These are phyloP conservation scores for Aspergillus sp. DNA, from an alignment of 2,329 filamentous ascomycete genomes.

Conservation along the genomic window DNA sequence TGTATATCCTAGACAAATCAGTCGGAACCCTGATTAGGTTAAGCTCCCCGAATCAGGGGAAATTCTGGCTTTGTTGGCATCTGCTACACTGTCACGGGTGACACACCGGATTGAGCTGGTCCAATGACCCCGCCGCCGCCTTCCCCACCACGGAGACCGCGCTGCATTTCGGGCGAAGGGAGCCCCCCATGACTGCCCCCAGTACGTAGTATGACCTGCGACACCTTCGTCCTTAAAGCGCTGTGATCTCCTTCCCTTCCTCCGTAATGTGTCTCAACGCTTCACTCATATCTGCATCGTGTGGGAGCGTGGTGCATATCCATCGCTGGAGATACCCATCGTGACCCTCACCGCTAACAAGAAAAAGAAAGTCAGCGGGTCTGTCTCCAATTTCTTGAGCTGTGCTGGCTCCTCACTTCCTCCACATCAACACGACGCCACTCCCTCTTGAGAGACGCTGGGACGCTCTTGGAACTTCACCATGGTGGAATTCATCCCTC, in stretches of 20 bases:
- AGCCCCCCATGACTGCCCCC: background rate
- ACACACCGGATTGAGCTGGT: too few relatives aligned
- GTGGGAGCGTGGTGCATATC: background rate
- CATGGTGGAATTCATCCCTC: slow-evolving; percentile 54
- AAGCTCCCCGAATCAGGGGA: too few relatives aligned
- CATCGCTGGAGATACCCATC: background rate
- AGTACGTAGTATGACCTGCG: background rate
- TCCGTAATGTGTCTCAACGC: background rate
- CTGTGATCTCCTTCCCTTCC: background rate
- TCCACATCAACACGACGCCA: background rate
- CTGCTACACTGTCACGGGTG: too few relatives aligned
- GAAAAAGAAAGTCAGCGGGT: background rate
- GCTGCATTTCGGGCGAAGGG: slow-evolving; percentile 15
- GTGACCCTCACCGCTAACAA: background rate
- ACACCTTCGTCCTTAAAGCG: background rate
- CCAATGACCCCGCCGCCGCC: too few relatives aligned
- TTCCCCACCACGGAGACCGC: too few relatives aligned
- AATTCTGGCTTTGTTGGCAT: too few relatives aligned
- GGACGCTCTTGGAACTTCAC: slow-evolving; percentile 16
- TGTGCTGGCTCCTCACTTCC: background rate
- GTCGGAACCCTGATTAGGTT: too few relatives aligned
- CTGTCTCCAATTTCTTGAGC: background rate
- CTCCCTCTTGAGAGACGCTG: background rate
- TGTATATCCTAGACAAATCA: too few relatives aligned
- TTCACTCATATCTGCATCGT: background rate